A percentile compares a stretch with the other conserved stretches of the same genome.
phyloP scores from a whole-genome alignment of 768 basidiomycete species.

The Strobilomyces confusus region DNA sequence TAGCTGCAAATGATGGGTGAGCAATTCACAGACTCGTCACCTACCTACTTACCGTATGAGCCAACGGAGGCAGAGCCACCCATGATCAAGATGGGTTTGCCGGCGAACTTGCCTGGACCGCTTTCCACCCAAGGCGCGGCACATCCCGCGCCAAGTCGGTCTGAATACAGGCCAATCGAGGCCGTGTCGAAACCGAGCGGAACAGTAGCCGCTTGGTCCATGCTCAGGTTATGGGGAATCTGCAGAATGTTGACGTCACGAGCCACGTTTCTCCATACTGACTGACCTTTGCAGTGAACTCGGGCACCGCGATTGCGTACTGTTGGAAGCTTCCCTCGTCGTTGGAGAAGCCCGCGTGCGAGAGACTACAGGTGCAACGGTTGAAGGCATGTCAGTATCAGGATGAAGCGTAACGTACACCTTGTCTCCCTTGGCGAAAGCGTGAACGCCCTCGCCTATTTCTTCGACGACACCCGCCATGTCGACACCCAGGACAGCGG shows the following conservation, averaged over 20 bases:
- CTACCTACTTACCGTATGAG: constrained; percentile 36
- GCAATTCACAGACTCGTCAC: background rate
- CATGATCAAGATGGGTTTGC: constrained; percentile 41
- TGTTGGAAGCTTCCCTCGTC: constrained; percentile 38
- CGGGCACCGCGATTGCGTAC: constrained; percentile 31
- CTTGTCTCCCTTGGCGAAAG: constrained; percentile 37
- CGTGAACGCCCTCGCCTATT: constrained; percentile 35
- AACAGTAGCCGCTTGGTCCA: constrained; percentile 44
- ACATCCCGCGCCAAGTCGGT: constrained; percentile 37
- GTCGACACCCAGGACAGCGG: constrained; percentile 34
- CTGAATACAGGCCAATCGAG: constrained; percentile 42
- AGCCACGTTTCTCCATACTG: background rate
- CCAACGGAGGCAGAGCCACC: constrained; percentile 50
- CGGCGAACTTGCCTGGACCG: constrained; percentile 36
- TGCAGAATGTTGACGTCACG: constrained; percentile 17
- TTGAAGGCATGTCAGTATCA: background rate
- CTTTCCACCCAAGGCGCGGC: constrained; percentile 33
- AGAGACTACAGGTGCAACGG: constrained; percentile 3
- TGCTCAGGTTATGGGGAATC: constrained; percentile 42
- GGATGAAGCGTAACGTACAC: constrained; percentile 28
- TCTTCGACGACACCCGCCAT: constrained; percentile 37
- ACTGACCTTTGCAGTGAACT: constrained; percentile 36
- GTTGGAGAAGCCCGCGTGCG: constrained; percentile 31
- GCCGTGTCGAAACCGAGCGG: constrained; percentile 48
- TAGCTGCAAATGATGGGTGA: constrained; percentile 21